A percentile compares a stretch with the other conserved stretches of the same genome.
Conservation (phyloP, 306 rosid species). For the Rubus idaeus region DNA sequence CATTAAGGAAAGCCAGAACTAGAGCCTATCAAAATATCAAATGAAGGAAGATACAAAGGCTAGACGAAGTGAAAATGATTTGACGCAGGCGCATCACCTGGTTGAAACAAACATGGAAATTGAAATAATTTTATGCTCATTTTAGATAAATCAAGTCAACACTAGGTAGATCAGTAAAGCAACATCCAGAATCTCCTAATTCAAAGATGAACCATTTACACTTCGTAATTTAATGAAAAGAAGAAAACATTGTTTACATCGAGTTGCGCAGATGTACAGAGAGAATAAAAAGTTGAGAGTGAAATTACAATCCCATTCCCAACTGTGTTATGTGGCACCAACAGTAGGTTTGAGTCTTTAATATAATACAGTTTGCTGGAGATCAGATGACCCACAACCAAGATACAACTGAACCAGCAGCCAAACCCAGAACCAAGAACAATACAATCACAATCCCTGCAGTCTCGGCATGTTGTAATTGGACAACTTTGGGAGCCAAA, state of each 20-base stretch:
- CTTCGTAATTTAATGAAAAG: neutral
- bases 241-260: neutral
- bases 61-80: no score
- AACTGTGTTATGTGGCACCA: neutral
- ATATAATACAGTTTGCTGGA: slow-evolving; percentile 21
- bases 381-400: slow-evolving; percentile 86
- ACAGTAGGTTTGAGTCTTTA: neutral
- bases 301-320: neutral
- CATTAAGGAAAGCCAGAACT: no score
- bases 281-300: neutral
- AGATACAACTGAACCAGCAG: slow-evolving; percentile 69
- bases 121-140: no score
- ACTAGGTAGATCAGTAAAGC: neutral
- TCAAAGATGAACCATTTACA: slow-evolving; percentile 4
- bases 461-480: slow-evolving; percentile 74
- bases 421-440: slow-evolving; percentile 73
- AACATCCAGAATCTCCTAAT: neutral
- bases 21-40: no score
- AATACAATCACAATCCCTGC: slow-evolving; percentile 75
- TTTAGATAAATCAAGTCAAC: no score
- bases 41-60: no score
- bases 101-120: no score
- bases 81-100: no score
- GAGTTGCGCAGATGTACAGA: slow-evolving; percentile 13
- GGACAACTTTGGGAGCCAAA: slow-evolving; percentile 71